Evolutionary conservation across 2,329 filamentous ascomycete species (phyloP), one percentile per base, ranked within the genome.

Genomic region (Colletotrichum cereale): DNA sequence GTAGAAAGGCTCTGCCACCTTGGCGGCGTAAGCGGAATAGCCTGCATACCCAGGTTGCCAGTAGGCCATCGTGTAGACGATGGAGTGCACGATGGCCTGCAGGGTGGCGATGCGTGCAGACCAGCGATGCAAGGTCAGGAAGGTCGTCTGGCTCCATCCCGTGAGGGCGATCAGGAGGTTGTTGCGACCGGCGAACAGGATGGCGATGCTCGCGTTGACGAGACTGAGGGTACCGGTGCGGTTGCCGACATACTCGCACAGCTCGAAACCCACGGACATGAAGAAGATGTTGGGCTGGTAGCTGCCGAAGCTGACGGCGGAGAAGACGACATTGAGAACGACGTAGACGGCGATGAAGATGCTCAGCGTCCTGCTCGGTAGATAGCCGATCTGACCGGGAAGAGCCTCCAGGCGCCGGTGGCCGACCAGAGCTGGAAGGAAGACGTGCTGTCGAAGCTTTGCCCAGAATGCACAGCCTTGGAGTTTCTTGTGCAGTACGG

Each of bases 281-380:
- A 66, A 70, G 38, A 44, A 60, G 58, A 55, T 31, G 60, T 82
- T 79, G 0, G 79, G 80, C 8, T 73, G 71, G 10, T 71, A 71
- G 67, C 0, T 75, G 66, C 57, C 38, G 72, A 77, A 79, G 8
- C 78, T 75, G 14, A 78, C 75, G 6, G 73, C 75, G 2, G 83
- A 76, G 18, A 82, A 62, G 18, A 81, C 62, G 65, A 85, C 85
- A 31, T 84, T 75, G 14, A 76, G 72, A 21, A 83, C 71, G 26
- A 86, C 76, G 52, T 82, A 76, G 21, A 79, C 53, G 50, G 78
- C 56, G 48, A 88, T 83, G 75, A 84, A 87, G 16, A 86, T 64
- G 18, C 77, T 75, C 53, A 86, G 84, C 1, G 84, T 84, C 2
- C 80, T 67, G 1, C 84, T 86, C 0, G 85, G 85, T 0, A 80